phyloP scores from a whole-genome alignment of 2,329 filamentous ascomycete species.

The Colletotrichum spinosum region DNA sequence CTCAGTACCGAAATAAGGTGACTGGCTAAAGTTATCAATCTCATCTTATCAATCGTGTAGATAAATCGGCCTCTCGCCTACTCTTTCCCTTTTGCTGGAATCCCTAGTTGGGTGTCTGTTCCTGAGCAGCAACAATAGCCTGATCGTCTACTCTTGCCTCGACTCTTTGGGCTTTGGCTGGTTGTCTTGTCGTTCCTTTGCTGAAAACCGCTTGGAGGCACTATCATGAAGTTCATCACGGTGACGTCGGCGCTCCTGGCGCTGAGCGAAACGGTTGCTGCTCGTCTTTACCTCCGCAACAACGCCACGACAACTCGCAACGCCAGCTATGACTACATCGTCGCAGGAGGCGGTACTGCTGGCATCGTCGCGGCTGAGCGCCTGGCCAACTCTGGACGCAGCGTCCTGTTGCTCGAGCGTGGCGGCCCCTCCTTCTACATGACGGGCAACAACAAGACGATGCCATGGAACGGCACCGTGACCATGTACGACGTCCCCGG shows the following conservation, averaged over 20 bases:
- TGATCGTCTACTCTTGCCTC: too few species aligned
- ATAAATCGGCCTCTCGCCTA: neutral
- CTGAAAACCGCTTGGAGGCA: neutral
- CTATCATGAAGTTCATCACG: slow-evolving; percentile 26
- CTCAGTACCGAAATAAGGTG: slow-evolving; percentile 11
- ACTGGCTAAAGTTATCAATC: slow-evolving; percentile 20
- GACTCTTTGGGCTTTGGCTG: neutral
- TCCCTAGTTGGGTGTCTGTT: neutral
- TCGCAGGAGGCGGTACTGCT: slow-evolving; percentile 37
- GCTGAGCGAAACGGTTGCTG: slow-evolving; percentile 19
- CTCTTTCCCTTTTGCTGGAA: slow-evolving; percentile 5
- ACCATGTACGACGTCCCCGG: slow-evolving; percentile 41
- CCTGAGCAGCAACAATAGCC: too few species aligned
- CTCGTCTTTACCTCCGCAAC: slow-evolving; percentile 6
- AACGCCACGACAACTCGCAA: slow-evolving; percentile 34
- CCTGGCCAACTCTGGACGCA: slow-evolving; percentile 36
- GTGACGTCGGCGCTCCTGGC: slow-evolving; percentile 27
- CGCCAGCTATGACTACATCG: slow-evolving; percentile 38
- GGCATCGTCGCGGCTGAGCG: slow-evolving; percentile 35
- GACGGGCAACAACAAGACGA: slow-evolving; percentile 38
- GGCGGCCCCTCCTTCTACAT: slow-evolving; percentile 32
- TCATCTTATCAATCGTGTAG: slow-evolving; percentile 20
- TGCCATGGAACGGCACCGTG: slow-evolving; percentile 43
- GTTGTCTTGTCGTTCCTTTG: neutral
- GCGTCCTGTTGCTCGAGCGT: slow-evolving; percentile 35